Conservation (phyloP, 768 basidiomycete genomes). For the Galerina sulciceps region DNA sequence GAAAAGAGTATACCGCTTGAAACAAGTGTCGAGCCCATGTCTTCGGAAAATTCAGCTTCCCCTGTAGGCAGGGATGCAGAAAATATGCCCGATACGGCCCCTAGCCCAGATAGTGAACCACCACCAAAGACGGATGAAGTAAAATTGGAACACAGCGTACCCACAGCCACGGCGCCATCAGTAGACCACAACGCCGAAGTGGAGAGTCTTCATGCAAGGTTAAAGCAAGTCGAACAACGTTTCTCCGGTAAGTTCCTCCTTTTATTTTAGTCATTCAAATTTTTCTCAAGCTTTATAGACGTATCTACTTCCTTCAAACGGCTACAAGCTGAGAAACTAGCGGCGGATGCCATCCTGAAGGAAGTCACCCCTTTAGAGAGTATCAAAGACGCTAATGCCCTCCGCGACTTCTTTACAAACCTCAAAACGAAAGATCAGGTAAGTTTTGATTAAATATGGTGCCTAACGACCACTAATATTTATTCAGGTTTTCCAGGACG, state of each 20-base stretch:
- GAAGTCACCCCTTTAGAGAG: slow-evolving; percentile 75
- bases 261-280: not conserved
- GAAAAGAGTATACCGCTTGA: too few relatives aligned
- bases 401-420: slow-evolving; percentile 76
- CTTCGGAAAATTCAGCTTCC: too few relatives aligned
- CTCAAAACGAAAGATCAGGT: slow-evolving; percentile 75
- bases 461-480: not conserved
- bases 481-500: slow-evolving; percentile 69
- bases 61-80: not conserved
- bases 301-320: slow-evolving; percentile 79
- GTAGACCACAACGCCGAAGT: slow-evolving; percentile 36
- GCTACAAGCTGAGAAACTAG: slow-evolving; percentile 72
- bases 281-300: slow-evolving; percentile 47
- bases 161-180: not conserved
- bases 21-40: too few relatives aligned
- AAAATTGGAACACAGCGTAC: not conserved
- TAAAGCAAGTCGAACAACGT: slow-evolving; percentile 77
- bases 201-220: slow-evolving; percentile 64
- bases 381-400: slow-evolving; percentile 62
- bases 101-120: not conserved
- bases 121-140: not conserved
- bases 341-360: slow-evolving; percentile 68
- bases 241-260: slow-evolving; percentile 60
- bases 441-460: slow-evolving; percentile 19
- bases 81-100: not conserved